Evolutionary conservation across 2,329 filamentous ascomycete genomes (phyloP).

Genomic region (Fusarium tricinctum): DNA sequence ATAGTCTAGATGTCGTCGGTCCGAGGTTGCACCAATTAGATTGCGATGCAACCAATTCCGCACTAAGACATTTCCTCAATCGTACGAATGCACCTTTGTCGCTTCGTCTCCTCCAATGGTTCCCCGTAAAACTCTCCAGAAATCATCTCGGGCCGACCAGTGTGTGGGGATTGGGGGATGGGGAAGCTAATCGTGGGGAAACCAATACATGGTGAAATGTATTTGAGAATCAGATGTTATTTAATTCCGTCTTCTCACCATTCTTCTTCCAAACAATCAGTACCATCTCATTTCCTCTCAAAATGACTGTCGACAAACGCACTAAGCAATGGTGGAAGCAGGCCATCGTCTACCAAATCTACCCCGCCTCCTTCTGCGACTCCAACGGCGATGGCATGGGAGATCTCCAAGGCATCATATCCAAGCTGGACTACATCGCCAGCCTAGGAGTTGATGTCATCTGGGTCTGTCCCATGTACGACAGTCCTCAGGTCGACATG

Average conservation of each 20-base stretch:
- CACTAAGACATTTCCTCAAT: not conserved
- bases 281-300: not conserved
- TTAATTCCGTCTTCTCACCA: not conserved
- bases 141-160: constrained; percentile 33
- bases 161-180: not conserved
- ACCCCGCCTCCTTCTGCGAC: constrained; percentile 69
- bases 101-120: not conserved
- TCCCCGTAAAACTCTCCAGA: not conserved
- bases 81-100: not conserved
- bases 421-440: constrained; percentile 63
- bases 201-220: not conserved
- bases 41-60: too few relatives aligned
- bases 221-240: not conserved
- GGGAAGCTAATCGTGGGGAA: constrained; percentile 7
- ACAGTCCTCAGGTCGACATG: constrained; percentile 48
- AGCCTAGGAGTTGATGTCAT: constrained; percentile 43
- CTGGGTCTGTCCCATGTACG: constrained; percentile 49
- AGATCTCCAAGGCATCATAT: constrained; percentile 67
- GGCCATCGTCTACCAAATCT: constrained; percentile 69
- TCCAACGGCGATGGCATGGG: constrained; percentile 68
- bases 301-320: constrained; percentile 44
- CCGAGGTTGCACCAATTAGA: constrained; percentile 33
- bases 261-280: too few relatives aligned
- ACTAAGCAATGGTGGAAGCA: constrained; percentile 67
- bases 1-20: constrained; percentile 1